Conservation (phyloP, 768 basidiomycete species). For the Serendipita sp. region DNA sequence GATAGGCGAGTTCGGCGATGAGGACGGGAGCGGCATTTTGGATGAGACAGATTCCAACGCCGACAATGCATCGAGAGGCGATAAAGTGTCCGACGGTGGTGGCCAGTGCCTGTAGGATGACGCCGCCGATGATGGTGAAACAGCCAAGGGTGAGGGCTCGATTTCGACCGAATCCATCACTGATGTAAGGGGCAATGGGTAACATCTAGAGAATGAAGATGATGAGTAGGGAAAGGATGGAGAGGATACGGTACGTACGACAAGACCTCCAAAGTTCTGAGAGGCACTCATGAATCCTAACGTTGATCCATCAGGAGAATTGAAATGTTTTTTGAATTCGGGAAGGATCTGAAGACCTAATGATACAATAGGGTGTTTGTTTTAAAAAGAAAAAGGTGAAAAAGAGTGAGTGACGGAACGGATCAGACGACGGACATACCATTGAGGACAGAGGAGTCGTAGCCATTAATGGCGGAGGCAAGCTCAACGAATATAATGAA, state of each 20-base stretch:
- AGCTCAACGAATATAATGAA: constrained; percentile 46
- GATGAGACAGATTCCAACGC: constrained; percentile 16
- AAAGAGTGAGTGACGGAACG: no score
- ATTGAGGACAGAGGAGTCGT: constrained; percentile 53
- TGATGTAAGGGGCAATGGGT: constrained; percentile 24
- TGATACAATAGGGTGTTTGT: no score
- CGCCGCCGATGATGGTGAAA: constrained; percentile 36
- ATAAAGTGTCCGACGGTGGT: constrained; percentile 30
- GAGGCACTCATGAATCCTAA: constrained; percentile 20
- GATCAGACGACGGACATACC: constrained; percentile 15
- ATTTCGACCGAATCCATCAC: constrained; percentile 27
- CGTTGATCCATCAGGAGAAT: constrained; percentile 12
- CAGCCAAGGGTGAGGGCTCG: constrained; percentile 43
- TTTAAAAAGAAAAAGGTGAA: no score
- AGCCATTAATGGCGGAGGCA: constrained; percentile 48
- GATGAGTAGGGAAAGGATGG: background rate
- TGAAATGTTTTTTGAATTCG: constrained; percentile 42
- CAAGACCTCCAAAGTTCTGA: constrained; percentile 40
- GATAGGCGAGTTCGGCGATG: constrained; percentile 51
- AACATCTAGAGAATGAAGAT: constrained; percentile 25
- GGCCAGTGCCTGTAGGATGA: constrained; percentile 18
- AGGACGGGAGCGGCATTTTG: constrained; percentile 26
- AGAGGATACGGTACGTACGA: constrained; percentile 19
- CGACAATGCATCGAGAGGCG: constrained; percentile 28
- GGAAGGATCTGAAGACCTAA: constrained; percentile 52